phyloP scores from a whole-genome alignment of 208 protist species.

The Plasmodiophora brassicae region DNA sequence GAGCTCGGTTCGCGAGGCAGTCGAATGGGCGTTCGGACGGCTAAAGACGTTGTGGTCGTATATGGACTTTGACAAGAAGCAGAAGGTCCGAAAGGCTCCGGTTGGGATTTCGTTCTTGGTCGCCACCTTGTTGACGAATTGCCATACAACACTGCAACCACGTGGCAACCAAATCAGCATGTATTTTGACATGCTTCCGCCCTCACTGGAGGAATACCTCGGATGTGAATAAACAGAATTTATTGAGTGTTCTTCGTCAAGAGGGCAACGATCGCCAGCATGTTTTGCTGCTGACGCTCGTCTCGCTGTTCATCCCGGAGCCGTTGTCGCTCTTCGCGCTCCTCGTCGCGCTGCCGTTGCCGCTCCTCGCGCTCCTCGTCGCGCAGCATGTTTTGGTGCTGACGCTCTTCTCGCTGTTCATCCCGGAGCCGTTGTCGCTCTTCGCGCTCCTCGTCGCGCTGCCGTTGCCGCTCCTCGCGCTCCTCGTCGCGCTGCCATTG shows the following conservation, averaged over 20 bases:
- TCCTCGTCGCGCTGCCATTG: neutral
- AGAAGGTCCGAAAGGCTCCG: neutral
- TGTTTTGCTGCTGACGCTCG: neutral
- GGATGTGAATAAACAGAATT: neutral
- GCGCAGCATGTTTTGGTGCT: neutral
- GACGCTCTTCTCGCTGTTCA: neutral
- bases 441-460: neutral
- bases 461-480: neutral
- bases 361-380: neutral
- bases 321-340: neutral
- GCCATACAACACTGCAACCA: neutral
- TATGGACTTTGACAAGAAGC: neutral
- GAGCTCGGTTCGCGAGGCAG: neutral
- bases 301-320: too few species aligned
- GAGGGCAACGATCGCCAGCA: neutral
- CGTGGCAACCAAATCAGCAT: neutral
- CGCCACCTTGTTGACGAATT: neutral
- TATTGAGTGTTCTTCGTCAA: neutral
- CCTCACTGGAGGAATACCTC: neutral
- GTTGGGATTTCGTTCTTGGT: neutral
- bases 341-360: neutral
- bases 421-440: neutral
- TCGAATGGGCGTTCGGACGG: neutral
- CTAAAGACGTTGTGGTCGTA: neutral
- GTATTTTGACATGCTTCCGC: neutral